Evolutionary conservation across 1,284 basidiomycete species (phyloP).

Genomic region (Omphalotus olearius): DNA sequence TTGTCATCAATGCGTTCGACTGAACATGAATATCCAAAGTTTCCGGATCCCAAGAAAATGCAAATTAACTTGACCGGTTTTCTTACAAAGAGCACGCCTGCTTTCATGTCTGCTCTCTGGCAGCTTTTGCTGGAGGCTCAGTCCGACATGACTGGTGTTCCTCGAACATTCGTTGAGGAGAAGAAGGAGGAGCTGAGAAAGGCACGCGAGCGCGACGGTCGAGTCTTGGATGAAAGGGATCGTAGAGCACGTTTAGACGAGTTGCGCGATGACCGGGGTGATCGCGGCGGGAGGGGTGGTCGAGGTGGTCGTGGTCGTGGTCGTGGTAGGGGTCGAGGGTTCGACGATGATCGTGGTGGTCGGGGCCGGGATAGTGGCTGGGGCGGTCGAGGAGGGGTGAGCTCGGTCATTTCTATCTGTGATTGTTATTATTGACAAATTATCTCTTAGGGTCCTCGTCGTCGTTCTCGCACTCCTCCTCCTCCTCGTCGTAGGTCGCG

Average conservation of each 20-base stretch:
- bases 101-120: slow-evolving; percentile 91
- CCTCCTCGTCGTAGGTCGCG: slow-evolving; percentile 38
- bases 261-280: slow-evolving; percentile 52
- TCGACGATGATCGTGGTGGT: slow-evolving; percentile 37
- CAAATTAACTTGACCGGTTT: slow-evolving; percentile 94
- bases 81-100: slow-evolving; percentile 73
- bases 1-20: neutral
- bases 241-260: slow-evolving; percentile 66
- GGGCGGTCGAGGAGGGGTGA: slow-evolving; percentile 31
- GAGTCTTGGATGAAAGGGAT: slow-evolving; percentile 68
- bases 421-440: slow-evolving; percentile 16
- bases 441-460: slow-evolving; percentile 15
- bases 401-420: neutral
- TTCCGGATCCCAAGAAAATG: slow-evolving; percentile 91
- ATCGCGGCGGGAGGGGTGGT: slow-evolving; percentile 41
- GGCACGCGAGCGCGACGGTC: slow-evolving; percentile 66
- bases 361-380: slow-evolving; percentile 34
- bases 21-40: slow-evolving; percentile 35
- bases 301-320: slow-evolving; percentile 46
- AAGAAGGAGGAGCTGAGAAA: slow-evolving; percentile 92
- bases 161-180: slow-evolving; percentile 89
- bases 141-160: slow-evolving; percentile 84
- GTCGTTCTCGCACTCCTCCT: slow-evolving; percentile 23
- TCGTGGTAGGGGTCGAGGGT: slow-evolving; percentile 33
- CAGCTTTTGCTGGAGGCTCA: slow-evolving; percentile 88